Conservation (phyloP, 352 stramenopile species). For the Globisporangium sylvaticum region DNA sequence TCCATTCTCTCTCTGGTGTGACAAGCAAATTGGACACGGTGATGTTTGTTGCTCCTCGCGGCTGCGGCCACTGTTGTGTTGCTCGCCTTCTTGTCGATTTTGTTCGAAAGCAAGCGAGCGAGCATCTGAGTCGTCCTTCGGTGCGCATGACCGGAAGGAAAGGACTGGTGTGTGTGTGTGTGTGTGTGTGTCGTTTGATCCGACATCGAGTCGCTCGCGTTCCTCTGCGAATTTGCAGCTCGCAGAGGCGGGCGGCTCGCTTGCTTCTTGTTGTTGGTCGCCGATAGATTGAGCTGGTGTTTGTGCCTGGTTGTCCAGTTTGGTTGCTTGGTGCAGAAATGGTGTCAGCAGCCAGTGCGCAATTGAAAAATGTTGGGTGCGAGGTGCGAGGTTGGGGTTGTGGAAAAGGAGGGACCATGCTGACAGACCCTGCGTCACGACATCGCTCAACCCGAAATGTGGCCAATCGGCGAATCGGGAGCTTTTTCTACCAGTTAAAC, state of each 20-base stretch:
- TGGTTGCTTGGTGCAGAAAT: neutral
- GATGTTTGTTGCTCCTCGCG: neutral
- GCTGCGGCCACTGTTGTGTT: neutral
- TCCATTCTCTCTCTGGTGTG: neutral
- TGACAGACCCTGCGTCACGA: slow-evolving; percentile 5
- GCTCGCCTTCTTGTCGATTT: neutral
- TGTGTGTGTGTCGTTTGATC: neutral
- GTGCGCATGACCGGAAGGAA: neutral
- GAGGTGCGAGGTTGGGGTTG: neutral
- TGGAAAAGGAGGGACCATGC: neutral
- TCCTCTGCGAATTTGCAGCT: neutral
- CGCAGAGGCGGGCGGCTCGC: no score
- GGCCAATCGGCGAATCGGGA: neutral
- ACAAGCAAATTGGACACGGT: neutral
- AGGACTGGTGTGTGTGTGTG: neutral
- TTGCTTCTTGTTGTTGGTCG: no score
- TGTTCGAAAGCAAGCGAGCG: neutral
- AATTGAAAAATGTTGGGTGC: neutral
- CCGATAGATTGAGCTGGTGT: no score
- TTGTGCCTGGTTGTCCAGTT: neutral
- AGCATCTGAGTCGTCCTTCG: neutral
- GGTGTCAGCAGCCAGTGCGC: neutral
- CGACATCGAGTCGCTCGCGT: neutral
- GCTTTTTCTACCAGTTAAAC: neutral
- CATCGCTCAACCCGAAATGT: neutral